Conservation (phyloP, 2,329 filamentous ascomycete species). For the Emergomyces orientalis region DNA sequence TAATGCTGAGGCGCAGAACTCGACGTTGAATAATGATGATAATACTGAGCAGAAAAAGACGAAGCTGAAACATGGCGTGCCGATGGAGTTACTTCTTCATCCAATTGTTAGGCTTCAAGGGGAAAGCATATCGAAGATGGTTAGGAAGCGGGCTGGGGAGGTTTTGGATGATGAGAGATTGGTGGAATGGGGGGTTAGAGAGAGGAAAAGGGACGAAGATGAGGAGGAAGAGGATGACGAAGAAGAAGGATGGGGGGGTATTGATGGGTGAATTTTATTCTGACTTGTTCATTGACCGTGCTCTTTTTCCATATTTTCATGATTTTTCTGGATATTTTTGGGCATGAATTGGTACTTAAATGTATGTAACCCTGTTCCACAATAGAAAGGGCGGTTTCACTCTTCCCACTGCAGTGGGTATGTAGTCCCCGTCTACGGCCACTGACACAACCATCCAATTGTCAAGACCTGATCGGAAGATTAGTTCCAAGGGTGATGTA, state of each 20-base stretch:
- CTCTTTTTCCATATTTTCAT: neutral
- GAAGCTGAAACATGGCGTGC: constrained; percentile 30
- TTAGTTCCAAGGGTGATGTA: too few relatives aligned
- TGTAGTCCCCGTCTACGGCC: neutral
- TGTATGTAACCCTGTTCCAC: neutral
- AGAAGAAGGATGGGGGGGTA: constrained; percentile 57
- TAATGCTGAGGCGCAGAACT: neutral
- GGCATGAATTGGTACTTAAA: neutral
- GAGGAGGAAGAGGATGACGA: constrained; percentile 33
- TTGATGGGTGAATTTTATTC: constrained; percentile 45
- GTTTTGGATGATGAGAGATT: constrained; percentile 65
- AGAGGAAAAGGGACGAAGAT: constrained; percentile 34
- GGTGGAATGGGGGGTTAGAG: constrained; percentile 47
- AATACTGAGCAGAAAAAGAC: constrained; percentile 13
- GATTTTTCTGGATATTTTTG: too few relatives aligned
- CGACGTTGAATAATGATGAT: neutral
- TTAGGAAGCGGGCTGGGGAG: constrained; percentile 61
- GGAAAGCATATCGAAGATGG: constrained; percentile 57
- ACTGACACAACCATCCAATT: too few relatives aligned
- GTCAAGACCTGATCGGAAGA: too few relatives aligned
- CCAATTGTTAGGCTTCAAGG: constrained; percentile 38
- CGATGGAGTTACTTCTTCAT: constrained; percentile 34
- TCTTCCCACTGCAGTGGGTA: too few relatives aligned
- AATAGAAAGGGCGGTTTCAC: neutral
- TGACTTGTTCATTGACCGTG: neutral